phyloP scores from a whole-genome alignment of 2,329 filamentous ascomycete genomes.

The Neopestalotiopsis sp. region DNA sequence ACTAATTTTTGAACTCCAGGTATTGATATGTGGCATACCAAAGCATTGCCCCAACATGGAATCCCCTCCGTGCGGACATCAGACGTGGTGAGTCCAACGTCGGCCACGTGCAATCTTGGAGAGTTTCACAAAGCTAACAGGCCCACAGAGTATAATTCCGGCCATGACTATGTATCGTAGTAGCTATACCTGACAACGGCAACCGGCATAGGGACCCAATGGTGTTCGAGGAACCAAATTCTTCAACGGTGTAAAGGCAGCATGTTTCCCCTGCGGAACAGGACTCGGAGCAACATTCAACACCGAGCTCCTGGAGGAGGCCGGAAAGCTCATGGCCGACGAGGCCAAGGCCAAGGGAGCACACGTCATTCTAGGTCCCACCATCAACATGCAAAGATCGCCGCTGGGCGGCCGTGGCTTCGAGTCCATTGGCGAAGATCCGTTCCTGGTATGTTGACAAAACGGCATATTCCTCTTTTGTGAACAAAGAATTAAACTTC shows the following conservation, averaged over 20 bases:
- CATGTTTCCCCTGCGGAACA: conserved; percentile 66
- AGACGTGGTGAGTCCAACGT: conserved; percentile 41
- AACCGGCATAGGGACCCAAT: conserved; percentile 51
- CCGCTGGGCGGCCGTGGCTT: conserved; percentile 66
- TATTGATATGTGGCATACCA: conserved; percentile 74
- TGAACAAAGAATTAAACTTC: background rate
- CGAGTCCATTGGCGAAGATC: conserved; percentile 64
- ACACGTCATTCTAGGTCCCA: conserved; percentile 64
- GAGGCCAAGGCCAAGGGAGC: conserved; percentile 62
- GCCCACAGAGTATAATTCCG: background rate
- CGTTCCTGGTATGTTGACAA: conserved; percentile 44
- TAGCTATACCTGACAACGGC: background rate
- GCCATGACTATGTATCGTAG: too few species aligned
- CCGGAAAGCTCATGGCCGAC: conserved; percentile 56
- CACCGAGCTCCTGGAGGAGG: conserved; percentile 53
- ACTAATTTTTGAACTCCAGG: conserved; percentile 40
- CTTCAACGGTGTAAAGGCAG: conserved; percentile 66
- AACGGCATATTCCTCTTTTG: background rate
- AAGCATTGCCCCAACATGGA: conserved; percentile 61
- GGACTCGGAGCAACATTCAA: conserved; percentile 65
- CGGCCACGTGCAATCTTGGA: background rate
- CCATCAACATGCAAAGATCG: conserved; percentile 66
- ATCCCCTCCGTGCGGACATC: conserved; percentile 69
- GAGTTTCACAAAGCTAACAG: background rate
- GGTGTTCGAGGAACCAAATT: conserved; percentile 71